phyloP scores from a whole-genome alignment of 257 asterid genomes.

The Solanum chilense region DNA sequence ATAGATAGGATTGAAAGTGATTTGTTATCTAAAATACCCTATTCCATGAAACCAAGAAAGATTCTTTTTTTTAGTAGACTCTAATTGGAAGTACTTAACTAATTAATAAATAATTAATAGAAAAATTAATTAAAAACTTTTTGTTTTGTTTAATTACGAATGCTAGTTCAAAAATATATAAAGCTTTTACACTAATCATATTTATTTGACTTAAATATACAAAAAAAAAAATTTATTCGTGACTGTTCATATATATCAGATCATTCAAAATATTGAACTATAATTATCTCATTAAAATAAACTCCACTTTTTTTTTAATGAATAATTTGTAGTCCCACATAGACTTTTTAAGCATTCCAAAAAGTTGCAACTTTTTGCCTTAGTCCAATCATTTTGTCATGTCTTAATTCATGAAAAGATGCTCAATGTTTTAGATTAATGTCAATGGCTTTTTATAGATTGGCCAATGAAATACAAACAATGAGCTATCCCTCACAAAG shows the following conservation, averaged over 20 bases:
- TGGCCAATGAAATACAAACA: not conserved
- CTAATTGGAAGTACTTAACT: not conserved
- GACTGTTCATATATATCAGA: not conserved
- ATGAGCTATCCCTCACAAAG: not conserved
- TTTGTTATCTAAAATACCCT: not conserved
- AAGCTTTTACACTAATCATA: not conserved
- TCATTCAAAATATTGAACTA: not conserved
- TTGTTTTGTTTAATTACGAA: not conserved
- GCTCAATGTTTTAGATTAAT: not conserved
- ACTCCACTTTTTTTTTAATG: not conserved
- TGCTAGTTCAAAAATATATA: not conserved
- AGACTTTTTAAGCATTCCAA: not conserved
- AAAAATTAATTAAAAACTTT: not conserved
- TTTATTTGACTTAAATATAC: not conserved
- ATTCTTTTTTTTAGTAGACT: not conserved
- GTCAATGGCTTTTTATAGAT: not conserved
- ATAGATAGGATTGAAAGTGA: not conserved
- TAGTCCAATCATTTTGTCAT: constrained; percentile 1
- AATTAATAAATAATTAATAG: not conserved
- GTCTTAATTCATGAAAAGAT: not conserved
- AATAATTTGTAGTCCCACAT: not conserved
- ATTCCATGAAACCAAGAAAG: constrained; percentile 2
- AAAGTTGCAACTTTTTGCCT: not conserved
- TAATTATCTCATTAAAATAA: not conserved
- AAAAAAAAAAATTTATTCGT: not conserved